Evolutionary conservation across 2,329 filamentous ascomycete genomes (phyloP).

Genomic region (Parastagonospora avenae): DNA sequence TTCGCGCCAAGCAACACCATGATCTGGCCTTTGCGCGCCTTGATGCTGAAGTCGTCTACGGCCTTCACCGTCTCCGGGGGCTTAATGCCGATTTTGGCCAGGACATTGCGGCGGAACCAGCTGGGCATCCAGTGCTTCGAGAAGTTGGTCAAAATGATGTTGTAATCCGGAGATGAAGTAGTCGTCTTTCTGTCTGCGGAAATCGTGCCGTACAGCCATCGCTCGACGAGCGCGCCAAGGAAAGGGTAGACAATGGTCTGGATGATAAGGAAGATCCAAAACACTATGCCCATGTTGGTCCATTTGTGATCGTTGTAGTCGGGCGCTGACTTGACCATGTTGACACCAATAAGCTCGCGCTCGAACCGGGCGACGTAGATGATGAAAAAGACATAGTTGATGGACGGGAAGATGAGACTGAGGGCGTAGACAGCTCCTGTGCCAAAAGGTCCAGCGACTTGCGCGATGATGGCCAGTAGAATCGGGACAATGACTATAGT

Average conservation of each 20-base stretch:
- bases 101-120: conserved; percentile 59
- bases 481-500: conserved; percentile 74
- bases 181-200: conserved; percentile 57
- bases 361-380: conserved; percentile 80
- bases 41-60: conserved; percentile 74
- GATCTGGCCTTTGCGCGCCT: conserved; percentile 78
- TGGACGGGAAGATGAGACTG: conserved; percentile 80
- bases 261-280: conserved; percentile 77
- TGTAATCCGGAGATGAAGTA: conserved; percentile 48
- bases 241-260: conserved; percentile 81
- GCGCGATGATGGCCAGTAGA: conserved; percentile 79
- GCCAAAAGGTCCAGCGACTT: conserved; percentile 68
- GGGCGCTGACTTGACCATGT: conserved; percentile 68
- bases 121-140: conserved; percentile 78
- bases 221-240: conserved; percentile 75
- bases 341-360: conserved; percentile 61
- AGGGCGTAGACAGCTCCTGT: conserved; percentile 71
- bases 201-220: conserved; percentile 74
- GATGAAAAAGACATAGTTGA: conserved; percentile 85
- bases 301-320: conserved; percentile 54
- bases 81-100: conserved; percentile 54
- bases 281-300: conserved; percentile 71
- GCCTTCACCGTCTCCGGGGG: conserved; percentile 72
- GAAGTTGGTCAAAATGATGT: conserved; percentile 74
- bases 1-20: conserved; percentile 87